Base-by-base conservation (phyloP, 768 basidiomycete genomes). In the Pholiota microspora region DNA sequence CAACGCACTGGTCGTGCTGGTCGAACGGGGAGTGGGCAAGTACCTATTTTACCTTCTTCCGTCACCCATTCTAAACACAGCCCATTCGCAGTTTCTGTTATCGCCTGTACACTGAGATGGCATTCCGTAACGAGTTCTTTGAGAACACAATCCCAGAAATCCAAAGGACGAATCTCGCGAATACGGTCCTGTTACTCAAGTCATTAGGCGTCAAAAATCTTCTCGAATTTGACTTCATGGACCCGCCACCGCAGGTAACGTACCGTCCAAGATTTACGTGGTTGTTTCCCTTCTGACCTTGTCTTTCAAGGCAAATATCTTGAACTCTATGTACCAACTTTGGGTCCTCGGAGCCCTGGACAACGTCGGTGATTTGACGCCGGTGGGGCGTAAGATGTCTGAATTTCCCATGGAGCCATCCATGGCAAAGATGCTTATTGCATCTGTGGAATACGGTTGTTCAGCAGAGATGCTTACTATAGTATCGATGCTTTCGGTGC, bases 371-470 rank as follows among this genome's bases (percentile, higher is more conserved):
- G 92, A 99, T 72, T 76, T 99, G 57, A 99, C 96, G 2, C 81
- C 87, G 1, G 80, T 85, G 51, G 97, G 97, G 5, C 84, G 91
- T 51, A 97, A 97, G 74, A 98, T 99, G 95, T 95, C 93, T 12
- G 94, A 98, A 65, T 98, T 98, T 72, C 97, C 97, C 3, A 98
- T 99, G 95, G 96, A 98, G 67, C 96, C 96, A 2, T 94, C 92
- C 1, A 92, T 99, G 84, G 94, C 94, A 21, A 98, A 98, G 77
- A 98, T 99, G 94, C 78, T 99, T 54, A 98, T 98, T 65, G 88
- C 87, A 28, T 92, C 91, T 2, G 94, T 96, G 59, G 95, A 97
- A 31, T 93, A 94, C 69, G 84, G 82, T 62, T 98, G 96, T 70
- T 95, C 94, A 10, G 75, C 82, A 6, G 96, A 98, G 75, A 97